Percentiles rank a stretch among this genome's conserved stretches.
Conservation (phyloP, 164 flowering plant genomes). For the Stephania cephalantha region DNA sequence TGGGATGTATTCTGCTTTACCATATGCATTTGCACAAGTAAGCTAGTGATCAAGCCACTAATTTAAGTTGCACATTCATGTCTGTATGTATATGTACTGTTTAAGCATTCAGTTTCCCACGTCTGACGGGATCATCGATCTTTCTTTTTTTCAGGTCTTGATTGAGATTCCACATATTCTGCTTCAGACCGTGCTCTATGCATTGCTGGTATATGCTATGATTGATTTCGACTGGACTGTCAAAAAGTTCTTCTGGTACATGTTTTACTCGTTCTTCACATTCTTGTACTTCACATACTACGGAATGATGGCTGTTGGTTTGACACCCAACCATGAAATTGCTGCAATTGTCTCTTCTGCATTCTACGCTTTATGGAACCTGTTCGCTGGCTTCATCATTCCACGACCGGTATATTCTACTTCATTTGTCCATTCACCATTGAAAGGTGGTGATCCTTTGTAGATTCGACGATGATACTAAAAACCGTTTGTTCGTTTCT, state of each 20-base stretch:
- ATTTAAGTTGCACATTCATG: too few relatives aligned
- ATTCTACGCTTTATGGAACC: conserved; percentile 37
- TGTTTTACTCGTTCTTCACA: conserved; percentile 45
- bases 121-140: not conserved
- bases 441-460: not conserved
- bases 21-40: conserved; percentile 37
- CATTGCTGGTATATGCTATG: conserved; percentile 43
- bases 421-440: too few relatives aligned
- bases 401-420: conserved; percentile 30
- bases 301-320: conserved; percentile 53
- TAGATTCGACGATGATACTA: not conserved
- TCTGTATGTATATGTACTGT: not conserved
- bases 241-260: conserved; percentile 48
- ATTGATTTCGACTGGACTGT: conserved; percentile 49
- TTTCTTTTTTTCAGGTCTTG: conserved; percentile 14
- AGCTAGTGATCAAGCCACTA: not conserved
- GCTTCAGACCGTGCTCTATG: conserved; percentile 29
- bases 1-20: conserved; percentile 40
- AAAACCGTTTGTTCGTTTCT: conserved; percentile 2
- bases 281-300: conserved; percentile 49
- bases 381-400: conserved; percentile 33
- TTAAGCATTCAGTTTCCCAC: not conserved
- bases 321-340: conserved; percentile 44
- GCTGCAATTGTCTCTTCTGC: conserved; percentile 31
- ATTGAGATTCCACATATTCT: conserved; percentile 45